Percentiles rank a stretch among this genome's conserved stretches.
phyloP scores from a whole-genome alignment of 495 filamentous ascomycete species.

The Lasiosphaeria miniovina region DNA sequence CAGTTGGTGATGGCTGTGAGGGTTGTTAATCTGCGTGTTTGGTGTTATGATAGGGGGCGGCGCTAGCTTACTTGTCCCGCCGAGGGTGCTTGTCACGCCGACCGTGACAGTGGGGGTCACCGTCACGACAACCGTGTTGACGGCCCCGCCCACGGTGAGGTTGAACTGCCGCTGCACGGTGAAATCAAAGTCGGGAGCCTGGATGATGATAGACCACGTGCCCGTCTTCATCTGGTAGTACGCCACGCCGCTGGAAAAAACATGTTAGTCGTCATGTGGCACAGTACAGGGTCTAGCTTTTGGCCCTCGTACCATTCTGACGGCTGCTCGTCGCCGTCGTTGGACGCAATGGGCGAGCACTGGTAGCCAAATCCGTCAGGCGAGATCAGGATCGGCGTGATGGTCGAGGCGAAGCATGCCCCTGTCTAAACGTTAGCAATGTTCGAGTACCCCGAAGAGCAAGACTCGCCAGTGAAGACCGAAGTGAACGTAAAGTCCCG shows the following conservation, averaged over 20 bases:
- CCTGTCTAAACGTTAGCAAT: slow-evolving; percentile 13
- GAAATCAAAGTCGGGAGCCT: slow-evolving; percentile 25
- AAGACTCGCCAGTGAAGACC: slow-evolving; percentile 19
- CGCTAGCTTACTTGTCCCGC: slow-evolving; percentile 17
- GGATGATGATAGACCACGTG: slow-evolving; percentile 24
- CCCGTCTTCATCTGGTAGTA: slow-evolving; percentile 25
- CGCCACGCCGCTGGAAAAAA: slow-evolving; percentile 14
- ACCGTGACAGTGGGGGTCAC: slow-evolving; percentile 26
- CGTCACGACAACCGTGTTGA: slow-evolving; percentile 23
- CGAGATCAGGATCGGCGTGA: slow-evolving; percentile 30
- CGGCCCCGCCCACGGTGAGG: slow-evolving; percentile 16
- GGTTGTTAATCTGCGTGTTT: not conserved
- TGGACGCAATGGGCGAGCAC: slow-evolving; percentile 26
- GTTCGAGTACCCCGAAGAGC: not conserved
- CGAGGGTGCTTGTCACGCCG: slow-evolving; percentile 22
- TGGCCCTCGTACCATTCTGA: slow-evolving; percentile 23
- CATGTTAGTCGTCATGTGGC: not conserved
- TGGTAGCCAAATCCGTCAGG: slow-evolving; percentile 27
- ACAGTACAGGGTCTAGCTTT: not conserved
- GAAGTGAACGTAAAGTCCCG: slow-evolving; percentile 31
- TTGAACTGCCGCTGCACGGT: slow-evolving; percentile 24
- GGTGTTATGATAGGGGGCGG: no score
- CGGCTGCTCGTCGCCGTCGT: slow-evolving; percentile 22
- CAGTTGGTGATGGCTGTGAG: slow-evolving; percentile 20
- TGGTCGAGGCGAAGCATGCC: slow-evolving; percentile 22